A percentile compares a stretch with the other conserved stretches of the same genome.
phyloP scores from a whole-genome alignment of 1,284 basidiomycete species.

The Coriolopsis trogii region DNA sequence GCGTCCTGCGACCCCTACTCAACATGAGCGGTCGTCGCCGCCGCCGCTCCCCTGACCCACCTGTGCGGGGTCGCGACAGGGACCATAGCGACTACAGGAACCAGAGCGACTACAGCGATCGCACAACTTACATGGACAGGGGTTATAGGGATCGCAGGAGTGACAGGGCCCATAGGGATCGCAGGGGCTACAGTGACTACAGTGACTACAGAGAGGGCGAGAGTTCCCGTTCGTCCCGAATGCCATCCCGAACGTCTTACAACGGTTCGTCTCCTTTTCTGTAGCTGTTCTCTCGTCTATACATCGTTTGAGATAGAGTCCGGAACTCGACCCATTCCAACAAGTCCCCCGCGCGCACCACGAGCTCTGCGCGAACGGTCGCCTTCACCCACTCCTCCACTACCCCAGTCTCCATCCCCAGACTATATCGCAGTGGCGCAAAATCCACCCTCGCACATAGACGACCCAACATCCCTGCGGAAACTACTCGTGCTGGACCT shows the following conservation, averaged over 20 bases:
- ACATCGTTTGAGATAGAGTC: constrained; percentile 9
- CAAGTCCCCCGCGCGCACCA: constrained; percentile 13
- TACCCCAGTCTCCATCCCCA: constrained; percentile 29
- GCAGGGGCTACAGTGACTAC: too few species aligned
- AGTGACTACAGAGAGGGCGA: constrained; percentile 20
- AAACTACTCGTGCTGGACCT: constrained; percentile 83
- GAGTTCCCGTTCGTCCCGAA: constrained; percentile 8
- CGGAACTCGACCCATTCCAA: not conserved
- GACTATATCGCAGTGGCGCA: constrained; percentile 32
- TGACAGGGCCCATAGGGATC: too few species aligned
- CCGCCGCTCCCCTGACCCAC: too few species aligned
- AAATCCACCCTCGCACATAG: constrained; percentile 30
- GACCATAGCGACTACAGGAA: too few species aligned
- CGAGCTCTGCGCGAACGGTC: constrained; percentile 5
- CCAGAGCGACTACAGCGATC: too few species aligned
- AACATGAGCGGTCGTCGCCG: too few species aligned
- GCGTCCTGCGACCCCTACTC: too few species aligned
- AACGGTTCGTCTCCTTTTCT: constrained; percentile 14
- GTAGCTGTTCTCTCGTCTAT: constrained; percentile 2
- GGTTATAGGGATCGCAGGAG: too few species aligned
- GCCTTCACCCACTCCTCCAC: constrained; percentile 29
- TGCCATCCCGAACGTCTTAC: constrained; percentile 15
- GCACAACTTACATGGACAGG: too few species aligned
- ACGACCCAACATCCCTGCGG: constrained; percentile 41
- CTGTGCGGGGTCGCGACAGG: too few species aligned